These are phyloP conservation scores for Pseudopyrenochaeta lycopersici DNA, from an alignment of 2,329 filamentous ascomycete genomes.

Conservation along the genomic window DNA sequence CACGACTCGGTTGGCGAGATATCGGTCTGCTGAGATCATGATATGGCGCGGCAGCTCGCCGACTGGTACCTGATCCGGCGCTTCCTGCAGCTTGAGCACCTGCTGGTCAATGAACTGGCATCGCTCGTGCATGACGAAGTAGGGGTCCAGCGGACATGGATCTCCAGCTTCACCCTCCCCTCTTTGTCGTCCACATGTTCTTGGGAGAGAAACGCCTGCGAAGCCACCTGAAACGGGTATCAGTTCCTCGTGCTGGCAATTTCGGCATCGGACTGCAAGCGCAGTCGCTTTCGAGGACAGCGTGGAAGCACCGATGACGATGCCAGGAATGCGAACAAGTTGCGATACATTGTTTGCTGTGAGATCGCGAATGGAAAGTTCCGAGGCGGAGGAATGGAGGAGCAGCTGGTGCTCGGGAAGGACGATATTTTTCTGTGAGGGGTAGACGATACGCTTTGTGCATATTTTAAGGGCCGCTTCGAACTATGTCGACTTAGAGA, in stretches of 20 bases:
- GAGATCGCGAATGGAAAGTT: conserved; percentile 92
- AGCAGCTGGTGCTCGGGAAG: conserved; percentile 94
- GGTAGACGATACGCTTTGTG: conserved; percentile 92
- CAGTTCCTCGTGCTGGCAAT: conserved; percentile 76
- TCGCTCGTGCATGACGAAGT: conserved; percentile 94
- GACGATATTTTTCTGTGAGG: conserved; percentile 70
- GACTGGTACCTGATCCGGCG: conserved; percentile 95
- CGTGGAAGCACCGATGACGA: conserved; percentile 96
- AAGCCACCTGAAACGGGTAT: conserved; percentile 85
- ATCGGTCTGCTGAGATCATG: conserved; percentile 93
- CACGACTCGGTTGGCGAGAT: conserved; percentile 93
- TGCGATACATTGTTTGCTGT: conserved; percentile 92
- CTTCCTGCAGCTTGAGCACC: conserved; percentile 96
- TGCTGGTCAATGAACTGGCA: conserved; percentile 97
- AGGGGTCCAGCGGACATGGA: conserved; percentile 91
- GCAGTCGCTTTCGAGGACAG: conserved; percentile 94
- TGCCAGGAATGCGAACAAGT: conserved; percentile 95
- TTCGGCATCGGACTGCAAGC: conserved; percentile 86
- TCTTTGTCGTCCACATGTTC: conserved; percentile 74
- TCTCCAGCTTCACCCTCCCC: conserved; percentile 72
- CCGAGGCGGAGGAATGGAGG: conserved; percentile 88
- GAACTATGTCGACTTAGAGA: conserved; percentile 68
- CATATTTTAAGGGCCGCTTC: conserved; percentile 89
- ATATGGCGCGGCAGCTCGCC: conserved; percentile 96
- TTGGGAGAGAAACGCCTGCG: conserved; percentile 82